Base-by-base conservation (phyloP, 2,329 filamentous ascomycete genomes). In the Alternaria panax region DNA sequence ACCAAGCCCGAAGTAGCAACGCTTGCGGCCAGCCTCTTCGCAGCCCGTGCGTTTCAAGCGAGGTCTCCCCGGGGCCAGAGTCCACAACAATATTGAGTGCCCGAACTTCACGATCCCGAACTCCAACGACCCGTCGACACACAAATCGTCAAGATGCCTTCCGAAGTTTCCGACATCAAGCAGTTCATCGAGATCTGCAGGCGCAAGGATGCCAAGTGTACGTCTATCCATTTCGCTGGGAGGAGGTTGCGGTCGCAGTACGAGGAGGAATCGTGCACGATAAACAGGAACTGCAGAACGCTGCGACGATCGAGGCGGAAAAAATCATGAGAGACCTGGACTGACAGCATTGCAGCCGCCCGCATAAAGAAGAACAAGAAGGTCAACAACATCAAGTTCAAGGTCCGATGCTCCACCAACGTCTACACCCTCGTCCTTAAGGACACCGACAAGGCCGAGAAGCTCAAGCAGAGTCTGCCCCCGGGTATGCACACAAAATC, bases 181-280 rank as follows among this genome's bases (percentile, higher is more conserved):
- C 82, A 97, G 88, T 99, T 99, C 92, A 96, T 99, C 84, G 95
- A 98, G 91, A 97, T 99, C 89, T 97, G 92, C 90, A 91, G 94
- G 85, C 92, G 95, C 83, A 96, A 97, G 88, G 96, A 99, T 90
- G 95, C 95, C 82, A 96, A 92, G 82, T 97, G 95, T 99, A 92
- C 80, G 93, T 93, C 52, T 57, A 54, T 64, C 51, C 54, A 48
- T 48, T 48, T 28, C 7, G 50, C 27, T 11, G 34, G 22, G 27
- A 16, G 56, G 30, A 28, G 30, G 41, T 54, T 51, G 59, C 40
- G 45, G 59, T 51, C 43, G 51, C 42, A 52, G 43, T 20, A 53
- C 25, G 56, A 56, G 56, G 41, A 46, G 52, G 59, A 36, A 36
- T 41, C 57, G 55, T 43, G 55, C 55, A 54, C 27, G 11, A 54